Evolutionary conservation across 2,329 filamentous ascomycete species (phyloP).

Genomic region (Aspergillus phoenicis): DNA sequence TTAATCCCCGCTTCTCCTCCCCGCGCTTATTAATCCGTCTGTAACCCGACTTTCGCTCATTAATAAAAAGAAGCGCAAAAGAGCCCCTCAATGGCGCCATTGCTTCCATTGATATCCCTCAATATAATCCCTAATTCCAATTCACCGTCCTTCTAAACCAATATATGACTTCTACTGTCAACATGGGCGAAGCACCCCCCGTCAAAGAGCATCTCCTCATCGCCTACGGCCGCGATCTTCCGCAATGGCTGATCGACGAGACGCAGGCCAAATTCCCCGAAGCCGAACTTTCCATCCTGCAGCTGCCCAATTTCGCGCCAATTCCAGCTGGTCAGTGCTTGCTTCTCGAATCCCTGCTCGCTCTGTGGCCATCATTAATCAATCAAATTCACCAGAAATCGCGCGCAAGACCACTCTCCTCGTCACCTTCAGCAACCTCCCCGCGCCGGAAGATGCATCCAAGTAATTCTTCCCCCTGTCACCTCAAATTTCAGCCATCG

Average conservation of each 20-base stretch:
- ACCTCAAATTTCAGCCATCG: not conserved
- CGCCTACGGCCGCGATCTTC: slow-evolving; percentile 21
- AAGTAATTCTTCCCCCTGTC: slow-evolving; percentile 22
- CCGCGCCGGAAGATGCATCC: slow-evolving; percentile 29
- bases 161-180: not conserved
- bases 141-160: not conserved
- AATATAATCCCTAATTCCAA: not conserved
- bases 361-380: not conserved
- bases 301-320: slow-evolving; percentile 14
- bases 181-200: slow-evolving; percentile 28
- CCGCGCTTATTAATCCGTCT: slow-evolving; percentile 3
- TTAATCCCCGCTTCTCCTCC: not conserved
- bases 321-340: slow-evolving; percentile 28
- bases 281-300: slow-evolving; percentile 24
- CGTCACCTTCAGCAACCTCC: slow-evolving; percentile 30
- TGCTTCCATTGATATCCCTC: not conserved
- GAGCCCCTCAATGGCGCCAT: not conserved
- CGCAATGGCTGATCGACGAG: slow-evolving; percentile 18
- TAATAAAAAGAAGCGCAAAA: not conserved
- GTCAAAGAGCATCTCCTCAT: slow-evolving; percentile 28
- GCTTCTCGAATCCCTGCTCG: not conserved
- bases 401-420: slow-evolving; percentile 29
- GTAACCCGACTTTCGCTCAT: too few relatives aligned
- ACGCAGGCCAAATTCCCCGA: slow-evolving; percentile 28
- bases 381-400: slow-evolving; percentile 20